A percentile compares a stretch with the other conserved stretches of the same genome.
phyloP scores from a whole-genome alignment of 495 filamentous ascomycete species.

The Penicillium psychrofluorescens region DNA sequence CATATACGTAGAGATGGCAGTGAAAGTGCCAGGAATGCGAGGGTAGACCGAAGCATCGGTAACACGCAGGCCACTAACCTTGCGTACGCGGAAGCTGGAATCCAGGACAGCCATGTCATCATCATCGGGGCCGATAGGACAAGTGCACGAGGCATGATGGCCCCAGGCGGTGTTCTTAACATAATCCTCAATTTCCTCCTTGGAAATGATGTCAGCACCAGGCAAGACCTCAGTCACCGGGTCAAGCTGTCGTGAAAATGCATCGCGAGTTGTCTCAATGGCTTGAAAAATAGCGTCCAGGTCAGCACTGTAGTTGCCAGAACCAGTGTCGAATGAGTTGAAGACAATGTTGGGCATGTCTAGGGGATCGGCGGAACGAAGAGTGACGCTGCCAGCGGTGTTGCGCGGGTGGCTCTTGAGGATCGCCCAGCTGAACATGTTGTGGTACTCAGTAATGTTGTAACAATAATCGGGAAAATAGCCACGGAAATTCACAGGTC shows the following conservation, averaged over 20 bases:
- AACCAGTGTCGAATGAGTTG: conserved; percentile 43
- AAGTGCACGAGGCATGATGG: conserved; percentile 46
- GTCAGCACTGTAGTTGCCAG: conserved; percentile 24
- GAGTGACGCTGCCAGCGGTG: conserved; percentile 43
- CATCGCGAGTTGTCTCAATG: conserved; percentile 30
- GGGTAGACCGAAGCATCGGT: conserved; percentile 51
- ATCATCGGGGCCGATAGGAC: conserved; percentile 40
- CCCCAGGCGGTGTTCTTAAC: conserved; percentile 43
- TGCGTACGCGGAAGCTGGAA: conserved; percentile 42
- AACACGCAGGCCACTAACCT: conserved; percentile 41
- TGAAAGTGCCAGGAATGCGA: conserved; percentile 43
- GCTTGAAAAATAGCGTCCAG: conserved; percentile 38
- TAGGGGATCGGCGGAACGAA: conserved; percentile 42
- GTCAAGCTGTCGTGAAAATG: conserved; percentile 11
- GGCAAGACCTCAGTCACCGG: conserved; percentile 34
- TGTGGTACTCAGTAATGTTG: conserved; percentile 16
- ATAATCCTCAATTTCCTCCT: conserved; percentile 34
- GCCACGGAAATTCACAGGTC: conserved; percentile 42
- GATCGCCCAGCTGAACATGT: conserved; percentile 42
- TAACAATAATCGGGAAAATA: conserved; percentile 30
- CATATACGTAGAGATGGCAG: conserved; percentile 46
- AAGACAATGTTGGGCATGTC: conserved; percentile 47
- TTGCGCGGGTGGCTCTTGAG: conserved; percentile 49
- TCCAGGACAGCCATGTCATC: conserved; percentile 51
- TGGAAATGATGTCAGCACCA: conserved; percentile 21